These are phyloP conservation scores for Schwanniomyces sp. DNA, from an alignment of 805 yeast genomes.

Conservation along the genomic window DNA sequence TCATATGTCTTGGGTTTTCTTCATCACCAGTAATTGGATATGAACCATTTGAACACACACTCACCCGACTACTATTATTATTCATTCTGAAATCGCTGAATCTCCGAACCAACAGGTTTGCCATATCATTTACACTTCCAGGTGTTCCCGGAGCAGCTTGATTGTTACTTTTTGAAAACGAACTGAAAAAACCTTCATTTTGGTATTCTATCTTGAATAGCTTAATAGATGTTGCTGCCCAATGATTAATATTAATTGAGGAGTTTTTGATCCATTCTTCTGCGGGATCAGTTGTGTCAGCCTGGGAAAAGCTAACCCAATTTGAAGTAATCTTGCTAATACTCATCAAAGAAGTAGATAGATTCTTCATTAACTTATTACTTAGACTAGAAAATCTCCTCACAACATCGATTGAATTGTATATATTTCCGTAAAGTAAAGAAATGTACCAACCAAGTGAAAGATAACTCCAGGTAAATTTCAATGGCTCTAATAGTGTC, in stretches of 20 bases:
- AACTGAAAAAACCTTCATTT: conserved; percentile 21
- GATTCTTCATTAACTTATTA: conserved; percentile 38
- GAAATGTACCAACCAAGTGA: conserved; percentile 78
- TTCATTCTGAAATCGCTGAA: conserved; percentile 43
- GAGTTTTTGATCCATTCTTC: conserved; percentile 26
- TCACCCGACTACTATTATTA: conserved; percentile 23
- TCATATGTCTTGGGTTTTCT: conserved; percentile 17
- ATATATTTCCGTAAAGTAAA: conserved; percentile 61
- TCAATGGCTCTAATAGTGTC: conserved; percentile 43
- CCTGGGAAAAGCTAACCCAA: conserved; percentile 35
- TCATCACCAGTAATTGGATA: conserved; percentile 28
- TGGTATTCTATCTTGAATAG: conserved; percentile 45
- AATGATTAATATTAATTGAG: conserved; percentile 43
- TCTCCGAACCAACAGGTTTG: conserved; percentile 48
- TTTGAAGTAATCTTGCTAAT: conserved; percentile 39
- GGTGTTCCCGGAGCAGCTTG: conserved; percentile 28
- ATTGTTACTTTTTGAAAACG: conserved; percentile 7
- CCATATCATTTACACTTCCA: conserved; percentile 47
- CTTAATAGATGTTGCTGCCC: conserved; percentile 51
- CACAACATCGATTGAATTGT: conserved; percentile 23
- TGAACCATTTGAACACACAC: conserved; percentile 19
- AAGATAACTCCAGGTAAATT: conserved; percentile 60
- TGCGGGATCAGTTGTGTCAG: conserved; percentile 10
- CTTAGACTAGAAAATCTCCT: conserved; percentile 19
- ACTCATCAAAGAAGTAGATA: conserved; percentile 32